Conservation (phyloP, 2,329 filamentous ascomycete genomes). For the Colletotrichum musae region DNA sequence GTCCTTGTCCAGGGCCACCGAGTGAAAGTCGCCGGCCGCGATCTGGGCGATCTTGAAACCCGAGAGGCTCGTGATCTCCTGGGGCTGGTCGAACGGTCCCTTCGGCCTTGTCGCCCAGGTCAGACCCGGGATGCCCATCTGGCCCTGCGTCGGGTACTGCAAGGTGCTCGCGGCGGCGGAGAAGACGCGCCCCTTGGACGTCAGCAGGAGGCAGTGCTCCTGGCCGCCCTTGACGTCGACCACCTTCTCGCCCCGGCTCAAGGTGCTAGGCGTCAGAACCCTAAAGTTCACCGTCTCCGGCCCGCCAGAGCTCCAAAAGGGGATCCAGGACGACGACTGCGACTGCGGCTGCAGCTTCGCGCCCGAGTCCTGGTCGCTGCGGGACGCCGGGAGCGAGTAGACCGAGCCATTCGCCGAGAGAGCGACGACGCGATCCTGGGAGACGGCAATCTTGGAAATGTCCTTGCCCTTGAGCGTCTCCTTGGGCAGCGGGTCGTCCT, state of each 20-base stretch:
- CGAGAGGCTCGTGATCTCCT: slow-evolving; percentile 81
- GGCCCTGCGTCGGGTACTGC: slow-evolving; percentile 84
- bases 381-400: slow-evolving; percentile 86
- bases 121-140: slow-evolving; percentile 88
- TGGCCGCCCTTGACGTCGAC: slow-evolving; percentile 82
- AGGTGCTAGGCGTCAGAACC: slow-evolving; percentile 73
- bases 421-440: slow-evolving; percentile 86
- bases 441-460: slow-evolving; percentile 81
- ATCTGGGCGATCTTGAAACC: slow-evolving; percentile 81
- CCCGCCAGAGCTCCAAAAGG: slow-evolving; percentile 72
- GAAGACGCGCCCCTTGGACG: slow-evolving; percentile 87
- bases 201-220: slow-evolving; percentile 90
- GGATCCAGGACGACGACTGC: slow-evolving; percentile 74
- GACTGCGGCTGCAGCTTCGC: slow-evolving; percentile 72
- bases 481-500: slow-evolving; percentile 73
- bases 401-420: slow-evolving; percentile 82
- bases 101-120: slow-evolving; percentile 83
- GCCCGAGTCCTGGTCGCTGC: slow-evolving; percentile 77
- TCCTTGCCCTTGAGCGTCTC: slow-evolving; percentile 87
- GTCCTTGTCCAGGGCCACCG: slow-evolving; percentile 80
- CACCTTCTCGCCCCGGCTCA: slow-evolving; percentile 80
- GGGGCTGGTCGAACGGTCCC: slow-evolving; percentile 85
- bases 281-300: slow-evolving; percentile 76
- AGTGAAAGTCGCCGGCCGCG: slow-evolving; percentile 90
- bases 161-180: slow-evolving; percentile 86